Percentiles rank a stretch among this genome's conserved stretches.
phyloP scores from a whole-genome alignment of 202 grass and related monocot genomes.

The Carex arenaria region DNA sequence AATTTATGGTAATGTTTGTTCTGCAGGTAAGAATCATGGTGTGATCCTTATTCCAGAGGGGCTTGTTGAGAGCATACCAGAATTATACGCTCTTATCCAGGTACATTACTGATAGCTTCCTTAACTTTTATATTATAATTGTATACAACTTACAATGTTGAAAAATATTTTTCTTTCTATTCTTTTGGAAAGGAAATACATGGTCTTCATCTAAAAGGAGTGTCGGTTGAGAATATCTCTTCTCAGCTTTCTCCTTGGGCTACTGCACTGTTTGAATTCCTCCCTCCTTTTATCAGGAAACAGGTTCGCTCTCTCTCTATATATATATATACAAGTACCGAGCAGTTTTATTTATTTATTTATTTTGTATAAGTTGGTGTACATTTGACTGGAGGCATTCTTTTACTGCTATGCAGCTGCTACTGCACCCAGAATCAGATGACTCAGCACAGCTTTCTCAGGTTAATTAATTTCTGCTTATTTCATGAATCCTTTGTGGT shows the following conservation, averaged over 20 bases:
- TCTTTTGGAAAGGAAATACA: constrained; percentile 78
- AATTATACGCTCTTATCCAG: constrained; percentile 94
- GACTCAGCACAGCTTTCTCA: constrained; percentile 97
- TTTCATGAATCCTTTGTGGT: neutral
- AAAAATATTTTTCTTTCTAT: neutral
- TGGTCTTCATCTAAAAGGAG: constrained; percentile 71
- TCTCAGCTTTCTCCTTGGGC: constrained; percentile 99
- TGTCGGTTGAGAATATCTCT: constrained; percentile 77
- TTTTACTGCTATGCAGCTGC: constrained; percentile 55
- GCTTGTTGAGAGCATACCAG: constrained; percentile 95
- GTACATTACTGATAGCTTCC: constrained; percentile 22
- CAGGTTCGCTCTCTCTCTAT: constrained; percentile 41
- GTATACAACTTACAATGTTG: neutral
- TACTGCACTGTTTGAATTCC: constrained; percentile 94
- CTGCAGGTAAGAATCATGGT: constrained; percentile 80
- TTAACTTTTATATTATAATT: neutral
- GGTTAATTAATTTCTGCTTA: constrained; percentile 31
- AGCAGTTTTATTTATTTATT: neutral
- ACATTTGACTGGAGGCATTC: constrained; percentile 15
- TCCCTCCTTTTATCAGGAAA: constrained; percentile 92
- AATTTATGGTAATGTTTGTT: neutral
- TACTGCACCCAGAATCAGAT: constrained; percentile 95
- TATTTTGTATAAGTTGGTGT: neutral
- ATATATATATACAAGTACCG: neutral
- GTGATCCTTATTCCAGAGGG: constrained; percentile 97